A percentile compares a stretch with the other conserved stretches of the same genome.
These are phyloP conservation scores for Talaromyces sp. DNA, from an alignment of 2,329 filamentous ascomycete genomes.

Conservation along the genomic window DNA sequence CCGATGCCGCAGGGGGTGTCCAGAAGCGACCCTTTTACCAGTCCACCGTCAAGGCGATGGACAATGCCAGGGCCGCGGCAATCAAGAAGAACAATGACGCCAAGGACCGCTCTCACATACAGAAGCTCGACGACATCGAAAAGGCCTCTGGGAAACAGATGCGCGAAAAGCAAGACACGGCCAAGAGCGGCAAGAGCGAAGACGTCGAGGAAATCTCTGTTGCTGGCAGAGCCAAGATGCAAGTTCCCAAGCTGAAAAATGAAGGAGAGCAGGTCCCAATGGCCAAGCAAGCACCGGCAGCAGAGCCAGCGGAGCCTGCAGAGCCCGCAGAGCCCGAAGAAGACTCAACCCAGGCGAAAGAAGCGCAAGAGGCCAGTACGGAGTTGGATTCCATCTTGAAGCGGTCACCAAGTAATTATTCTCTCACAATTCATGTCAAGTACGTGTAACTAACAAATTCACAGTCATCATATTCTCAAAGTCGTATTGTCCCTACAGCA, in stretches of 20 bases:
- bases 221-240: slow-evolving; percentile 51
- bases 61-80: slow-evolving; percentile 36
- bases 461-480: slow-evolving; percentile 95
- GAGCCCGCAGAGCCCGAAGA: slow-evolving; percentile 52
- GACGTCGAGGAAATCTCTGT: slow-evolving; percentile 44
- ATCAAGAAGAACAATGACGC: slow-evolving; percentile 25
- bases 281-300: slow-evolving; percentile 54
- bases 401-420: slow-evolving; percentile 77
- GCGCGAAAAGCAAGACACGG: slow-evolving; percentile 23
- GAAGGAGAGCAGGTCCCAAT: slow-evolving; percentile 28
- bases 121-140: slow-evolving; percentile 56
- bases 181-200: neutral
- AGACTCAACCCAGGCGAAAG: slow-evolving; percentile 11
- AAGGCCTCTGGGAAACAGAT: slow-evolving; percentile 34
- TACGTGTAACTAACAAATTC: slow-evolving; percentile 5
- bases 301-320: slow-evolving; percentile 39
- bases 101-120: slow-evolving; percentile 50
- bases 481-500: slow-evolving; percentile 82
- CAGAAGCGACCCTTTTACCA: slow-evolving; percentile 50
- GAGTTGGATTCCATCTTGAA: slow-evolving; percentile 77
- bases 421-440: slow-evolving; percentile 13
- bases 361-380: slow-evolving; percentile 49
- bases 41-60: slow-evolving; percentile 50
- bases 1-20: slow-evolving; percentile 32
- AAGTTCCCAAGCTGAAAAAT: slow-evolving; percentile 33